These are phyloP conservation scores for Saxophila tyrrhenica DNA, from an alignment of 495 filamentous ascomycete species.

Conservation along the genomic window DNA sequence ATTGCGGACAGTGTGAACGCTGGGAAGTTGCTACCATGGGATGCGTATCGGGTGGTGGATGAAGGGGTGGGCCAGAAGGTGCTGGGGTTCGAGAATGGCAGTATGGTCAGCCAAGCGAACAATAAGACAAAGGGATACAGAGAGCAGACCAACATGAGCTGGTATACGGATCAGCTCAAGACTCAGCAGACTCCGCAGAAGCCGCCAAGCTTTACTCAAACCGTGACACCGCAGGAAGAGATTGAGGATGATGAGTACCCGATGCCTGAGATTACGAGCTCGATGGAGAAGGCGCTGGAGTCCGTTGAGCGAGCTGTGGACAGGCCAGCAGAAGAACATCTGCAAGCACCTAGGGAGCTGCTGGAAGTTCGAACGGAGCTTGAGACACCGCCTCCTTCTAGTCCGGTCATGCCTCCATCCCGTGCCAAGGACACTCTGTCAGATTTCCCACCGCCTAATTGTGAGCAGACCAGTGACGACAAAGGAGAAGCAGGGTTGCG, in stretches of 20 bases:
- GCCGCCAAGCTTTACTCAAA: slow-evolving; percentile 16
- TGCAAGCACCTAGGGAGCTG: background rate
- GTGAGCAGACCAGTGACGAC: background rate
- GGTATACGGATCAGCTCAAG: slow-evolving; percentile 64
- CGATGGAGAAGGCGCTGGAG: slow-evolving; percentile 15
- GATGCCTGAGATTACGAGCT: slow-evolving; percentile 19
- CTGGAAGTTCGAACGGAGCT: slow-evolving; percentile 1
- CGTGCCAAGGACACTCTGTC: background rate
- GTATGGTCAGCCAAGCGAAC: slow-evolving; percentile 54
- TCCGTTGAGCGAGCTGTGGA: background rate
- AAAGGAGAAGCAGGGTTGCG: background rate
- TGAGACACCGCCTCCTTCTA: slow-evolving; percentile 13
- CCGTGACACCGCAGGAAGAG: slow-evolving; percentile 14
- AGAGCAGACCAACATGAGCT: slow-evolving; percentile 64
- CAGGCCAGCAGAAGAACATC: background rate
- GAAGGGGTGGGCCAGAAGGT: slow-evolving; percentile 66
- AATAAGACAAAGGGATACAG: slow-evolving; percentile 47
- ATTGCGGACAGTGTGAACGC: slow-evolving; percentile 76
- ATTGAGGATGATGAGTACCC: slow-evolving; percentile 18
- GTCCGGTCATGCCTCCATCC: background rate
- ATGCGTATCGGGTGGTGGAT: slow-evolving; percentile 67
- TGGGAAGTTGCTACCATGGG: slow-evolving; percentile 74
- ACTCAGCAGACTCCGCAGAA: background rate
- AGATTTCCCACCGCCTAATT: background rate
- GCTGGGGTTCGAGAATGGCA: slow-evolving; percentile 61